Base-by-base conservation (phyloP, 345 rosid species). In the Luvunga scandens region DNA sequence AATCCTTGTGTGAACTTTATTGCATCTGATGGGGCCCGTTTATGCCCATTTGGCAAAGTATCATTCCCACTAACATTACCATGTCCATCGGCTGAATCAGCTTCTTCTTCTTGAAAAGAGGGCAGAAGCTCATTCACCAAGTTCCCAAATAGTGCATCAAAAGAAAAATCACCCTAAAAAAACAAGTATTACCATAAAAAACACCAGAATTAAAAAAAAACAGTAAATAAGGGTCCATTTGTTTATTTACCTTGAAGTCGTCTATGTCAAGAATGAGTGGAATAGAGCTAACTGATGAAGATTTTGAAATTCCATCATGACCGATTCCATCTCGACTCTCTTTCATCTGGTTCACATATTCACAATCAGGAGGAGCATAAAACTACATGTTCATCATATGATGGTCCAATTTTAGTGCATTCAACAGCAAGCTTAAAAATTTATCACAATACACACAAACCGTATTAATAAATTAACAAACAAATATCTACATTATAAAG, bases 111-210 rank as follows among this genome's bases (percentile, higher is more conserved):
- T 77, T 86, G 88, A 81, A 91, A 96, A 60, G 95, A 88, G 53
- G 99, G 98, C 25, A 96, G 91, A 24, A 88, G 90, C 71, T 89
- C 89, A 62, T 91, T 94, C 31, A 97, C 99, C 81, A 97, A 81
- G 87, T 90, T 91, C 76, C 98, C 99, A 55, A 97, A 97, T 66
- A 93, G 85, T 62, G 98, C 95, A 88, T 97, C 99, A 71, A 97
- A 97, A 0, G 97, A 97, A 85, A 97, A 97, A 66, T 97, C 98
- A 55, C 99, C 99, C 99, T 97, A n/a, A n/a, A n/a, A n/a, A n/a
- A n/a, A n/a, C 14, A 24, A 64, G 27, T 22, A 16, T 71, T 13
- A n/a, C 38, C 55, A 30, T 42, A 67, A 59, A 31, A 60, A 2
- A 75, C 22, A 45, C 57, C 42, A 45, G 42, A 62, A 38, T 21